A percentile compares a stretch with the other conserved stretches of the same genome.
Conservation (phyloP, 2,329 filamentous ascomycete genomes). For the Talaromyces rugulosus region DNA sequence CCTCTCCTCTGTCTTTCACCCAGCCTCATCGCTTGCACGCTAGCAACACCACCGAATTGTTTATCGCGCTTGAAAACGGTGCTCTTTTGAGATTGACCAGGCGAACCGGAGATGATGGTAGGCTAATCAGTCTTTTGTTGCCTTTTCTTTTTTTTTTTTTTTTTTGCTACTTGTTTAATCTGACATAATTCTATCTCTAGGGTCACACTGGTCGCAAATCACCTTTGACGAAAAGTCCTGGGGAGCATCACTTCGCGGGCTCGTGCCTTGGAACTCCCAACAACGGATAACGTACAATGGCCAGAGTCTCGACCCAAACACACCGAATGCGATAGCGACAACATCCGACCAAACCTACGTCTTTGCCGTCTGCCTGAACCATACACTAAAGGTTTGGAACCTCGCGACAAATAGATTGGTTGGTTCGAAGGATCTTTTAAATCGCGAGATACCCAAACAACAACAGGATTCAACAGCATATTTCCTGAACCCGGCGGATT, state of each 20-base stretch:
- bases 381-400: slow-evolving; percentile 87
- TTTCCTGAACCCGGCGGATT: slow-evolving; percentile 73
- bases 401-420: slow-evolving; percentile 73
- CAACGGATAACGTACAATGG: slow-evolving; percentile 40
- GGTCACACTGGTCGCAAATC: slow-evolving; percentile 42
- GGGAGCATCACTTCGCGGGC: slow-evolving; percentile 45
- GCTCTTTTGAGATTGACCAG: slow-evolving; percentile 63
- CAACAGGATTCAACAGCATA: slow-evolving; percentile 68
- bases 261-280: slow-evolving; percentile 42
- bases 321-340: slow-evolving; percentile 41
- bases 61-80: slow-evolving; percentile 60
- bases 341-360: slow-evolving; percentile 47
- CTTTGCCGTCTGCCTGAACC: slow-evolving; percentile 84
- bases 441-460: slow-evolving; percentile 57
- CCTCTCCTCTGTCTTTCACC: slow-evolving; percentile 72
- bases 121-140: slow-evolving; percentile 1
- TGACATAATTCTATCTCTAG: slow-evolving; percentile 20
- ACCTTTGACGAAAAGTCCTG: slow-evolving; percentile 47
- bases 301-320: slow-evolving; percentile 39
- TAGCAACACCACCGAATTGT: slow-evolving; percentile 65
- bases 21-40: slow-evolving; percentile 77
- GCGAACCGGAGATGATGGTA: slow-evolving; percentile 50
- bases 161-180: slow-evolving; percentile 1
- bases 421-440: slow-evolving; percentile 72
- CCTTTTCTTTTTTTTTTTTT: background rate